A percentile compares a stretch with the other conserved stretches of the same genome.
phyloP scores from a whole-genome alignment of 2,329 filamentous ascomycete genomes.

The Alternaria hordeiaustralica region DNA sequence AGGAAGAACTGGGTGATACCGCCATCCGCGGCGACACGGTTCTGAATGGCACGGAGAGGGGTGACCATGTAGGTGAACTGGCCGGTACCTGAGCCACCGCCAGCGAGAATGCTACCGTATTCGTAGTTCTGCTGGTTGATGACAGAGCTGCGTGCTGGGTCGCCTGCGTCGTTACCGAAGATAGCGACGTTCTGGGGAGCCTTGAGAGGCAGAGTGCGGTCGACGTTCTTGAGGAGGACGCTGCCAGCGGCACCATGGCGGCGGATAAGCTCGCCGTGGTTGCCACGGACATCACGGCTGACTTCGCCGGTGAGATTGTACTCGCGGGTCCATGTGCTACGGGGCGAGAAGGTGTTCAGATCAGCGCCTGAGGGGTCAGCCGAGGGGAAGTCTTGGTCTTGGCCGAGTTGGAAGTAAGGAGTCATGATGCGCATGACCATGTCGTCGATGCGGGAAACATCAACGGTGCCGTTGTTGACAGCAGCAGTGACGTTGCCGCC shows the following conservation, averaged over 20 bases:
- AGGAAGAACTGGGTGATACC: slow-evolving; percentile 55
- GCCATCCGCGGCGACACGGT: slow-evolving; percentile 32
- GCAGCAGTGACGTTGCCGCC: slow-evolving; percentile 49
- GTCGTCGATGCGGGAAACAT: slow-evolving; percentile 52
- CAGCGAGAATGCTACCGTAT: slow-evolving; percentile 52
- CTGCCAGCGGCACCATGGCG: slow-evolving; percentile 51
- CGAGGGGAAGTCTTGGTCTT: slow-evolving; percentile 50
- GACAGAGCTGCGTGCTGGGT: slow-evolving; percentile 54
- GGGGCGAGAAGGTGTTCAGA: slow-evolving; percentile 49
- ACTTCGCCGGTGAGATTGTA: slow-evolving; percentile 44
- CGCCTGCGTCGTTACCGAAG: slow-evolving; percentile 58
- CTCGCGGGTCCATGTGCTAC: slow-evolving; percentile 44
- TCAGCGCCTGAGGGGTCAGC: slow-evolving; percentile 43
- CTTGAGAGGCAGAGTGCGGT: slow-evolving; percentile 59
- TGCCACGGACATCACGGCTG: slow-evolving; percentile 47
- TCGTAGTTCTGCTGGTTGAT: slow-evolving; percentile 45
- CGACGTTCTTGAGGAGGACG: slow-evolving; percentile 58
- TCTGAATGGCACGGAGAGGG: slow-evolving; percentile 52
- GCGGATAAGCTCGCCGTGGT: slow-evolving; percentile 52
- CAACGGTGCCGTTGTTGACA: slow-evolving; percentile 51
- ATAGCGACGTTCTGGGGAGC: slow-evolving; percentile 57
- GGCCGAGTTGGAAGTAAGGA: slow-evolving; percentile 53
- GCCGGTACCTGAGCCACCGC: slow-evolving; percentile 53
- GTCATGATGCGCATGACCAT: slow-evolving; percentile 57
- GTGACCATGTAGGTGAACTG: slow-evolving; percentile 51